Conservation (phyloP, 2,329 filamentous ascomycete species). For the Fonsecaea multimorphosa region DNA sequence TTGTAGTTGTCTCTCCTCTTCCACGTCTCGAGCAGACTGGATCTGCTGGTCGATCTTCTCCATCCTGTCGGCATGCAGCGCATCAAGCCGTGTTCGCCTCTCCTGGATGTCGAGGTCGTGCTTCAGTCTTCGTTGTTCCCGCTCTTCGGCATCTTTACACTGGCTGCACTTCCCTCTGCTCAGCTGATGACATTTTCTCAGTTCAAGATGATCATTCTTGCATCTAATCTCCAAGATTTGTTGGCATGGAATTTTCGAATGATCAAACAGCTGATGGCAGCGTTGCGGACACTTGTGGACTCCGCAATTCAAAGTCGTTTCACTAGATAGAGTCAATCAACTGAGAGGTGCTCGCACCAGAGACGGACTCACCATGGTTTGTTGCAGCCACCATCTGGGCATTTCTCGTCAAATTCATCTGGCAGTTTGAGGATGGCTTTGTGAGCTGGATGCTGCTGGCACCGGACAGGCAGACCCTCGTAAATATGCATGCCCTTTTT, state of each 20-base stretch:
- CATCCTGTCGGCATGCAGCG: background rate
- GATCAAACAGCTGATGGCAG: conserved; percentile 69
- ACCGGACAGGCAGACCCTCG: conserved; percentile 66
- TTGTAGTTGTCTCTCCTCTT: background rate
- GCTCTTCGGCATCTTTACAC: background rate
- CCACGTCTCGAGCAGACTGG: background rate
- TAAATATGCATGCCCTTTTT: conserved; percentile 63
- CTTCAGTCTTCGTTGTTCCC: background rate
- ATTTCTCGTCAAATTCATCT: conserved; percentile 65
- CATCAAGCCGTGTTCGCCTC: background rate
- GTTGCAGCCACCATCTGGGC: conserved; percentile 73
- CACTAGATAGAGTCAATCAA: conserved; percentile 27
- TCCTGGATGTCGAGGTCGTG: background rate
- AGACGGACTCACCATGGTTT: conserved; percentile 60
- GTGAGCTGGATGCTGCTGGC: conserved; percentile 63
- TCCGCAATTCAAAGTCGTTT: conserved; percentile 59
- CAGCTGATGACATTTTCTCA: conserved; percentile 54
- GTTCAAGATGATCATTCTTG: conserved; percentile 56
- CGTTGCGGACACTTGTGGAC: conserved; percentile 63
- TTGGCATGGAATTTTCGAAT: conserved; percentile 61
- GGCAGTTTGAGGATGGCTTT: conserved; percentile 55
- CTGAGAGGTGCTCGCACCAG: conserved; percentile 46
- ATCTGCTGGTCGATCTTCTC: background rate
- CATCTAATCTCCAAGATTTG: conserved; percentile 57
- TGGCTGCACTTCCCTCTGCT: background rate